Evolutionary conservation across 495 filamentous ascomycete species (phyloP), one percentile per base, ranked within the genome.

Genomic region (Neurospora africana): DNA sequence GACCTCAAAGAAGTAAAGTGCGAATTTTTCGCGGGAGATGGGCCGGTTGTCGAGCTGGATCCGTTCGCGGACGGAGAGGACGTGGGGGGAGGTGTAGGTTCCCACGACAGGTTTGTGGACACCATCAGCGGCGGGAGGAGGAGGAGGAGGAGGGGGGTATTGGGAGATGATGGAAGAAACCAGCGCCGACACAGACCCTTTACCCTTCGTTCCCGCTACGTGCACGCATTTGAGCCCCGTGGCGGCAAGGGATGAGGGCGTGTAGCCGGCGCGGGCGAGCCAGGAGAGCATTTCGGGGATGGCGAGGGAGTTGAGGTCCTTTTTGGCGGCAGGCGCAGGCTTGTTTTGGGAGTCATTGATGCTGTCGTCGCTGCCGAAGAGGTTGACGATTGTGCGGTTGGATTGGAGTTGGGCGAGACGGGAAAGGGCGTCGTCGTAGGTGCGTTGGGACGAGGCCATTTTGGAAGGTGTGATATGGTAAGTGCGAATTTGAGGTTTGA

Each of bases 281-380:
- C 91, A 97, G 71, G 91, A 90, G 65, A 91, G 82, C 86, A 95
- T 97, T 77, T 97, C 95, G 1, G 93, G 92, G 72, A 96, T 91
- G 3, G 94, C 93, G 58, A 83, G 84, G 38, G 87, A 81, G 75
- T 97, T 97, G 83, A 91, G 85, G 74, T 87, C 86, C 3, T 73
- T 36, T 17, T 69, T 19, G 36, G 36, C 23, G 11, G 35, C 36
- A 65, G 37, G 27, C 74, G 17, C 73, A 70, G 27, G 23, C 23
- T 39, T n/a, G 58, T 15, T 21, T n/a, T 39, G 19, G 61, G 76
- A 53, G 44, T 23, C 44, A 53, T 53, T 43, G 7, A n/a, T 4
- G 1, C 2, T 4, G 41, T 53, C 1, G 19, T 77, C 58, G n/a
- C 70, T 36, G 35, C 76, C 73, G 74, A 82, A 80, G 41, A 83